Conservation (phyloP, 495 filamentous ascomycete genomes). For the Gamarada debralockiae region DNA sequence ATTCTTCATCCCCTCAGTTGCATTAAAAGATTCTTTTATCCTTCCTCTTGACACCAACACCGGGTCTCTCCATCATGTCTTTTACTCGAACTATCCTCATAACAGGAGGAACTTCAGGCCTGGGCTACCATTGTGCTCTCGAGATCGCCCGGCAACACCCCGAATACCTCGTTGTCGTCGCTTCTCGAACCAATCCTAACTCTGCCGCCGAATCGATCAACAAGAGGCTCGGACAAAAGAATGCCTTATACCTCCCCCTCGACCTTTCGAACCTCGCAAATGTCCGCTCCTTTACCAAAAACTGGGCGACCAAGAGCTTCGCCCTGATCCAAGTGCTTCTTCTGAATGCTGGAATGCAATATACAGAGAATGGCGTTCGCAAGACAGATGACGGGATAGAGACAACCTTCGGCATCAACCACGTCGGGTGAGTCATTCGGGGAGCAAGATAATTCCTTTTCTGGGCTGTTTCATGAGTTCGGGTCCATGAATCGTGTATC, state of each 20-base stretch:
- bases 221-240: slow-evolving; percentile 30
- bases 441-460: no score
- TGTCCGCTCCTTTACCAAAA: slow-evolving; percentile 33
- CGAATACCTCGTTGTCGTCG: slow-evolving; percentile 35
- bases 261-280: slow-evolving; percentile 35
- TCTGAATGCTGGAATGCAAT: slow-evolving; percentile 43
- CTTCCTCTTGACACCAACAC: no score
- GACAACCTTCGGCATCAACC: slow-evolving; percentile 30
- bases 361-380: slow-evolving; percentile 24
- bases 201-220: slow-evolving; percentile 36
- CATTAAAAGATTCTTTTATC: no score
- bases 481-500: no score
- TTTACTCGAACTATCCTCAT: slow-evolving; percentile 9
- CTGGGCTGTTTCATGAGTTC: no score
- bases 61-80: not conserved
- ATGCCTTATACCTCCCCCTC: slow-evolving; percentile 36
- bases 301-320: slow-evolving; percentile 30
- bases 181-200: slow-evolving; percentile 34
- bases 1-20: no score
- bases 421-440: no score
- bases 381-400: slow-evolving; percentile 40
- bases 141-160: slow-evolving; percentile 41
- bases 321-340: slow-evolving; percentile 39
- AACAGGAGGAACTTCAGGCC: slow-evolving; percentile 7
- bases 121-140: slow-evolving; percentile 26